Evolutionary conservation across 2,329 filamentous ascomycete genomes (phyloP), one percentile per base, ranked within the genome.

Genomic region (Seiridium unicorne): DNA sequence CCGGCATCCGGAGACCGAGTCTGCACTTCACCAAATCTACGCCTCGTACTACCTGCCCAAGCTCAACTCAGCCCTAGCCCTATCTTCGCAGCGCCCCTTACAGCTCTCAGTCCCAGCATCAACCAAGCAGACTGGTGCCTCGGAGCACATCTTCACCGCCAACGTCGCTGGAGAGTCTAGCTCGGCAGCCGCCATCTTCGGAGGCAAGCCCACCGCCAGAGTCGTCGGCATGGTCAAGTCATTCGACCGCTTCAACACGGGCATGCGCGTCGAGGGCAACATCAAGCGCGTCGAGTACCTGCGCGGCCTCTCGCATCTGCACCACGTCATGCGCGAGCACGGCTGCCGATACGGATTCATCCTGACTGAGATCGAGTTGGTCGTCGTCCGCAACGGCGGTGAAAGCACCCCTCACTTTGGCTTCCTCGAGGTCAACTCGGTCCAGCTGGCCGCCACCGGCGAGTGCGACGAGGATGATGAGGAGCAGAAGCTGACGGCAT

Each of bases 311-410:
- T 84, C 93, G 0, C 92, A 96, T 68, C 81, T 97, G 49, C 94
- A 98, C 76, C 86, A 91, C 72, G 88, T 89, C 70, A 97, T 97
- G 92, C 92, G 94, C 74, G 92, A 96, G 77, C 91, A 97, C 77
- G 88, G 89, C 66, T 96, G 92, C 72, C 89, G 94, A 61, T 98
- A 97, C 74, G 94, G 94, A 58, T 98, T 97, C 81, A 94, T 98
- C 74, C 87, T 97, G 71, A 97, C 92, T 1, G 94, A 97, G 77
- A 97, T 97, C 68, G 94, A 98, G 77, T 87, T 97, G 7, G 89
- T 97, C 44, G 88, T 95, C 67, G 92, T 97, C 1, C 91, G 93
- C 69, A 91, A 90, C 65, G 93, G 93, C 57, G 85, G 73, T 66
- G 89, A 83, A 69, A 77, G 82, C 46, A 87, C 87, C 1, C 93